Base-by-base conservation (phyloP, 345 rosid species). In the Melaleuca alternifolia region DNA sequence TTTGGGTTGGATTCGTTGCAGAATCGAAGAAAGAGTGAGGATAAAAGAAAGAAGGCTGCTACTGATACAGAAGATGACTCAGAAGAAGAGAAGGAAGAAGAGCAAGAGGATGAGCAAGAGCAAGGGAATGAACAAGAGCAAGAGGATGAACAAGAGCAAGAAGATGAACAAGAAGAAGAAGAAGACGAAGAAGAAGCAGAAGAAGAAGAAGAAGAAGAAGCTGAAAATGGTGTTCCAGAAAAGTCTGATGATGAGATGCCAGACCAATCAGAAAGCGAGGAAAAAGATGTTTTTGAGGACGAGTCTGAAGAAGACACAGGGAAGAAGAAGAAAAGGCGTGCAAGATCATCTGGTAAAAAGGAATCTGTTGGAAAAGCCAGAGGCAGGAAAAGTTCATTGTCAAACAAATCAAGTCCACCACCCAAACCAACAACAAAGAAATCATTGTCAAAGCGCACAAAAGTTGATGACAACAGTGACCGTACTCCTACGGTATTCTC, bases 241-340 rank as follows among this genome's bases (percentile, higher is more conserved):
- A 91, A 93, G 90, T 93, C 95, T 87, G 98, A 94, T 90, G 89
- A 91, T 37, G 94, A 93, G 89, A 91, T 89, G 88, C 87, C 89
- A 14, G 94, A 91, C 77, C 86, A 85, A 83, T 92, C 97, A 83
- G 93, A 91, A 88, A 95, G 95, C 33, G 96, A 94, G 88, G 98
- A 94, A 89, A 93, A 94, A 87, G 87, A 84, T 89, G 94, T 90
- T 84, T 90, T 96, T 33, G 95, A 92, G 53, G 96, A 95, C 52
- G 97, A 94, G 83, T 96, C 97, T 85, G 97, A 94, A 85, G 98
- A 94, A 87, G 95, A 96, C n/a, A 76, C 76, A 33, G 71, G 86
- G 75, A 96, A 92, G 90, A 97, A 93, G 90, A 92, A 54, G 89
- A 91, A 86, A 30, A 85, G 77, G 82, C 85, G 92, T 71, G 93